Base-by-base conservation (phyloP, 805 yeast genomes). In the Cyberlindnera japonica region DNA sequence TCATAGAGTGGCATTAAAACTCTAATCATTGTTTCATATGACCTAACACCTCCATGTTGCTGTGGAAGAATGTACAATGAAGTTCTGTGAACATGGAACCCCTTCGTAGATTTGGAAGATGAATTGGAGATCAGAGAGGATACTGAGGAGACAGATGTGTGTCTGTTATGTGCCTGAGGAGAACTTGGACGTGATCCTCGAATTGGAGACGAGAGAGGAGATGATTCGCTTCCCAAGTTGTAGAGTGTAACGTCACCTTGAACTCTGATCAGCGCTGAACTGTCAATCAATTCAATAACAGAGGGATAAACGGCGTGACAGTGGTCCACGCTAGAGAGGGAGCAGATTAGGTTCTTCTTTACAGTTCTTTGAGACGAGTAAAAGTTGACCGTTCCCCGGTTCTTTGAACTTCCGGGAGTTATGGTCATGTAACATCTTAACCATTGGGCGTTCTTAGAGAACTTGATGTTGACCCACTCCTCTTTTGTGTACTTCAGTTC, bases 11-110 rank as follows among this genome's bases (percentile, higher is more conserved):
- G 91, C 23, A 84, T 69, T 45, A 81, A 65, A 53, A 78, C 71
- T 44, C 95, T 65, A 32, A 84, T 74, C 77, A 83, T 78, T 13
- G 84, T 84, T 55, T 84, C 93, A 35, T 77, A 72, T 14, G 81
- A 79, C 33, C 75, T 71, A 21, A 84, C 91, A 29, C 86, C 84
- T 4, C 81, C 79, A 59, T 84, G 95, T 19, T 75, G 57, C 39
- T 74, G 78, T 4, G 95, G 93, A 69, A 84, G 77, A 40, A 80
- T 64, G 57, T 78, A 79, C 34, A 79, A 42, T 4, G 52, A 41
- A 6, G 58, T 39, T 23, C 49, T 39, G 16, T 35, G 37, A 3
- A 48, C 35, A 13, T 18, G 32, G 14, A 30, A 22, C 8, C 45
- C 41, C 34, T 44, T 45, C 9, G 26, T 13, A 3, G 50, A 35